Percentiles rank a stretch among this genome's conserved stretches.
Conservation (phyloP, 73 alveolate species). For the Symbiodinium pilosum region DNA sequence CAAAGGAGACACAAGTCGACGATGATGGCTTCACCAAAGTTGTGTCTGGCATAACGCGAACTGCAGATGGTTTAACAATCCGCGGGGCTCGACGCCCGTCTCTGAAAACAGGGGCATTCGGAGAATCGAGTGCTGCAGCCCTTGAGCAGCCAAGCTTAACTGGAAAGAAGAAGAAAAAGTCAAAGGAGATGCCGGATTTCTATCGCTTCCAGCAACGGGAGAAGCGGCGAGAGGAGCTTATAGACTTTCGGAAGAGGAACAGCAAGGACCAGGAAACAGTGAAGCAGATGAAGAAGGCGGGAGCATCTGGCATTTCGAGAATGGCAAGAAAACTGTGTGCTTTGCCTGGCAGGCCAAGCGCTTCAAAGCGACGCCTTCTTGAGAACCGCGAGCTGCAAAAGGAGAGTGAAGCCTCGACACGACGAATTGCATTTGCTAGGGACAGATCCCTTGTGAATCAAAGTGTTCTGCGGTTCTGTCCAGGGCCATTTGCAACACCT, state of each 20-base stretch:
- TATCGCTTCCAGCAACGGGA: constrained; percentile 78
- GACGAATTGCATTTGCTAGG: too few relatives aligned
- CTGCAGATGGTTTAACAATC: constrained; percentile 61
- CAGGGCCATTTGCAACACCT: constrained; percentile 90
- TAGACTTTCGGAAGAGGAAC: constrained; percentile 72
- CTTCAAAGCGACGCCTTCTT: background rate
- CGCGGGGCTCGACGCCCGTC: constrained; percentile 50
- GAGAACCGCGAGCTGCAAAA: too few relatives aligned
- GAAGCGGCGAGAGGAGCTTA: constrained; percentile 45
- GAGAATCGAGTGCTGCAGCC: background rate
- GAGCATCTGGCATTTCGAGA: background rate
- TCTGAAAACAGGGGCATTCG: constrained; percentile 33
- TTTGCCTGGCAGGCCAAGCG: background rate
- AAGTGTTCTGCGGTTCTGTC: too few relatives aligned
- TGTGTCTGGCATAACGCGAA: constrained; percentile 43
- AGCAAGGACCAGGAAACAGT: constrained; percentile 46
- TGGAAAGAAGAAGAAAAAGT: constrained; percentile 33
- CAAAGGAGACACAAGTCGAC: constrained; percentile 62
- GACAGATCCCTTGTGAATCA: too few relatives aligned
- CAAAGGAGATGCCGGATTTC: constrained; percentile 88
- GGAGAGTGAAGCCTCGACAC: too few relatives aligned
- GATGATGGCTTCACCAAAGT: constrained; percentile 94
- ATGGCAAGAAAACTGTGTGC: background rate
- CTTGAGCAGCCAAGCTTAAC: background rate
- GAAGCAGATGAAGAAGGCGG: constrained; percentile 76